Evolutionary conservation across 768 basidiomycete genomes (phyloP).

Genomic region (Mycena vulgaris): DNA sequence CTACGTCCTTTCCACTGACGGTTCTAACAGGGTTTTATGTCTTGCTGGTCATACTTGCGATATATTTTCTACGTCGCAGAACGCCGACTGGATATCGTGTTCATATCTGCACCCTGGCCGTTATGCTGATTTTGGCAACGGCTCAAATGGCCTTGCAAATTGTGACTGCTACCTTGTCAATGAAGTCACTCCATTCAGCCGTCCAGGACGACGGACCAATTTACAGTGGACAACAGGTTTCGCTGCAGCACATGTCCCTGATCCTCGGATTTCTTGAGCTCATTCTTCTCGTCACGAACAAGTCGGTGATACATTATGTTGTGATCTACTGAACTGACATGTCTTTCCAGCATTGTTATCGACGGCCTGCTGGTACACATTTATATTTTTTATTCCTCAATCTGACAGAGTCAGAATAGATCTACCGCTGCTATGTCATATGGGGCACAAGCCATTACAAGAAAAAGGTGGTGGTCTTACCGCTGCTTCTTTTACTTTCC

Average conservation of each 20-base stretch:
- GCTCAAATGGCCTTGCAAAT: conserved; percentile 5
- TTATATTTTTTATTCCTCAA: no score
- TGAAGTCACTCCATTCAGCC: background rate
- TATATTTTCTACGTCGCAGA: background rate
- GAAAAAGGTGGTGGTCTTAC: no score
- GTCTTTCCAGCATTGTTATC: no score
- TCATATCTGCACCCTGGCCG: background rate
- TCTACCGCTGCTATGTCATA: no score
- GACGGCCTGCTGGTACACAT: no score
- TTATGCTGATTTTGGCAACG: background rate
- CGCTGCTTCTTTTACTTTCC: no score
- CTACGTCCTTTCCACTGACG: background rate
- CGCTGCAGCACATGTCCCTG: background rate
- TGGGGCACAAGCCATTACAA: no score
- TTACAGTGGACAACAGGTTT: background rate
- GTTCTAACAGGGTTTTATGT: background rate
- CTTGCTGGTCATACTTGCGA: background rate
- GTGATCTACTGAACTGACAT: no score
- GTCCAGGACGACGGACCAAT: background rate
- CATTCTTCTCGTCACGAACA: conserved; percentile 9
- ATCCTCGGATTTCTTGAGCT: conserved; percentile 3
- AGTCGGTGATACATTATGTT: background rate
- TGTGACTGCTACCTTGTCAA: background rate
- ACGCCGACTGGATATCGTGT: background rate
- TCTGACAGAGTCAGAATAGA: no score